These are phyloP conservation scores for Amorphotheca resinae DNA, from an alignment of 495 filamentous ascomycete genomes.

Conservation along the genomic window DNA sequence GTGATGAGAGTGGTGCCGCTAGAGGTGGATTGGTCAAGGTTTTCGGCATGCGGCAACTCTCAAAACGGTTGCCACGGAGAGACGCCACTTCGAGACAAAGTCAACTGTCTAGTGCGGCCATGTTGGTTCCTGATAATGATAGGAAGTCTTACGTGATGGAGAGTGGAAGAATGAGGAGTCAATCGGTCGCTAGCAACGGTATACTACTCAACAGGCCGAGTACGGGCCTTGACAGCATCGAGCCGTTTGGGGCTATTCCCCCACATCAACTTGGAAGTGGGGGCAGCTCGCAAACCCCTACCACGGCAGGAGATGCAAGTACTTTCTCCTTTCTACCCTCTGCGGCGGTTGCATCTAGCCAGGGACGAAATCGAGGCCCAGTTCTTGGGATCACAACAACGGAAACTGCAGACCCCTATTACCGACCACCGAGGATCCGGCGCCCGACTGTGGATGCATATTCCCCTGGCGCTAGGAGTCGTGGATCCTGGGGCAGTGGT, in stretches of 20 bases:
- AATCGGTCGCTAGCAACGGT: conserved; percentile 69
- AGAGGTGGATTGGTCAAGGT: conserved; percentile 84
- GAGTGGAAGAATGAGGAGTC: conserved; percentile 57
- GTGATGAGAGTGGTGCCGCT: conserved; percentile 56
- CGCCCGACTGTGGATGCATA: conserved; percentile 18
- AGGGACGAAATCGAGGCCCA: conserved; percentile 15
- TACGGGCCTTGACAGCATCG: conserved; percentile 14
- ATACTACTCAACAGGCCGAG: conserved; percentile 49
- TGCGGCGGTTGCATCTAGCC: conserved; percentile 17
- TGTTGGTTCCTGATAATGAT: conserved; percentile 53
- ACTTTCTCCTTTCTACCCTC: conserved; percentile 57
- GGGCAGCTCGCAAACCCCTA: conserved; percentile 49
- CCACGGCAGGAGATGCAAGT: conserved; percentile 54
- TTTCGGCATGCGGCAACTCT: conserved; percentile 86
- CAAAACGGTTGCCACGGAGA: conserved; percentile 54
- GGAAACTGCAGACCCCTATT: conserved; percentile 25
- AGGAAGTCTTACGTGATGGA: conserved; percentile 52
- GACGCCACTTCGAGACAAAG: conserved; percentile 52
- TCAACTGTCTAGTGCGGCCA: conserved; percentile 67
- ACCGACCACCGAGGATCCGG: conserved; percentile 19
- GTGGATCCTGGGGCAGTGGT: conserved; percentile 37
- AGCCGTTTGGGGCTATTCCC: conserved; percentile 11
- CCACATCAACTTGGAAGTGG: conserved; percentile 24
- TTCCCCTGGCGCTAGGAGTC: conserved; percentile 28
- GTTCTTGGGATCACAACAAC: conserved; percentile 7